These are phyloP conservation scores for Seiridium unicorne DNA, from an alignment of 2,329 filamentous ascomycete genomes.

Conservation along the genomic window DNA sequence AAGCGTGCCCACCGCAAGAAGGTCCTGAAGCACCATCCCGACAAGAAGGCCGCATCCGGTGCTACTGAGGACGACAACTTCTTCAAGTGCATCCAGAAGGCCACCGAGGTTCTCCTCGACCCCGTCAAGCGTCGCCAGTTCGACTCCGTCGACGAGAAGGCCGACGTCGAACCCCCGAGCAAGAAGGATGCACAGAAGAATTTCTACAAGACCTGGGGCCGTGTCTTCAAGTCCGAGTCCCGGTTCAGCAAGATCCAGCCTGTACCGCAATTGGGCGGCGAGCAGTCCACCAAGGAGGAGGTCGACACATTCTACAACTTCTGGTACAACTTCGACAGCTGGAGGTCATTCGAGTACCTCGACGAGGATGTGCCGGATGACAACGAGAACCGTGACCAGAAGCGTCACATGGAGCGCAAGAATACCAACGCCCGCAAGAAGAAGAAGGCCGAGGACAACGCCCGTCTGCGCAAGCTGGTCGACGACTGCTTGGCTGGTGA, in stretches of 20 bases:
- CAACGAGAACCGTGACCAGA: constrained; percentile 98
- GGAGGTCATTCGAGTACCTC: constrained; percentile 96
- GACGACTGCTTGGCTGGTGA: constrained; percentile 83
- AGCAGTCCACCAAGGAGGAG: constrained; percentile 80
- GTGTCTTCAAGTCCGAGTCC: constrained; percentile 85
- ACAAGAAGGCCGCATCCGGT: constrained; percentile 95
- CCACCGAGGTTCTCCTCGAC: constrained; percentile 89
- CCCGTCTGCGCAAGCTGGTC: constrained; percentile 83
- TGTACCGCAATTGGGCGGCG: constrained; percentile 81
- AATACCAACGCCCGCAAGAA: constrained; percentile 97
- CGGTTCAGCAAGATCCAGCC: constrained; percentile 92
- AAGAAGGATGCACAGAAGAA: constrained; percentile 90
- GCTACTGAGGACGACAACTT: constrained; percentile 91
- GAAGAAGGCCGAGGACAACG: constrained; percentile 98
- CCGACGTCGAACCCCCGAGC: constrained; percentile 85
- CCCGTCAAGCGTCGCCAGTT: constrained; percentile 91
- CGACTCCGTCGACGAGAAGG: constrained; percentile 93
- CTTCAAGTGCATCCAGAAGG: constrained; percentile 99
- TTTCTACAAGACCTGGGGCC: constrained; percentile 93
- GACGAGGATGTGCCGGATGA: constrained; percentile 99
- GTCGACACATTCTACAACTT: constrained; percentile 99
- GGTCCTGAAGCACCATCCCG: constrained; percentile 97
- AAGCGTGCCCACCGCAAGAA: constrained; percentile 99
- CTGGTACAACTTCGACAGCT: constrained; percentile 99
- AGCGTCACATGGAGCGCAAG: constrained; percentile 97